phyloP scores from a whole-genome alignment of 805 yeast species.

The Saccharomycopsis malanga region DNA sequence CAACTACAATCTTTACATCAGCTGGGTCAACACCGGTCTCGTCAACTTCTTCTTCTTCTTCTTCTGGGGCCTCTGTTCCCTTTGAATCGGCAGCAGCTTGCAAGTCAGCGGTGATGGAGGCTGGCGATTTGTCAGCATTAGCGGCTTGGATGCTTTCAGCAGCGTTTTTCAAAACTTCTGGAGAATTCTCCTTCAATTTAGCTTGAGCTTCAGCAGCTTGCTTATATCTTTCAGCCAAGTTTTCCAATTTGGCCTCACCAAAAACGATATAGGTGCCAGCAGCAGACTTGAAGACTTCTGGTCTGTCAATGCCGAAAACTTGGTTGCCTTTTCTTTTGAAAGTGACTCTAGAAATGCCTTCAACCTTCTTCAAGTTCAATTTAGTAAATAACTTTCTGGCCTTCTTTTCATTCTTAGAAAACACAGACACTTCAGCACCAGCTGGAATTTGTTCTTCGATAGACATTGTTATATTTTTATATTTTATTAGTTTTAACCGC shows the following conservation, averaged over 20 bases:
- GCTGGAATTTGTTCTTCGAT: conserved; percentile 53
- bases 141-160: conserved; percentile 34
- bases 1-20: conserved; percentile 80
- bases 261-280: conserved; percentile 91
- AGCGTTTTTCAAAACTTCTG: conserved; percentile 37
- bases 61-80: conserved; percentile 39
- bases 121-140: conserved; percentile 35
- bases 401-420: conserved; percentile 89
- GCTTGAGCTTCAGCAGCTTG: conserved; percentile 77
- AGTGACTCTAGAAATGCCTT: conserved; percentile 92
- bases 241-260: conserved; percentile 97
- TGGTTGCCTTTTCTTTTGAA: conserved; percentile 89
- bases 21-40: conserved; percentile 75
- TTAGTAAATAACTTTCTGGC: conserved; percentile 86
- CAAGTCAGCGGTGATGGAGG: conserved; percentile 76
- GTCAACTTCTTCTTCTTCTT: conserved; percentile 68
- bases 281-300: conserved; percentile 93
- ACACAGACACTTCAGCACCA: conserved; percentile 75
- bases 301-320: conserved; percentile 83
- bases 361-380: conserved; percentile 82
- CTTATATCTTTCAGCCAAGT: conserved; percentile 80
- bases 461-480: conserved; percentile 26
- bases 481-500: not conserved
- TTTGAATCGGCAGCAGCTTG: conserved; percentile 54
- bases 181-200: conserved; percentile 45